Percentiles rank a stretch among this genome's conserved stretches.
Conservation (phyloP, 2,329 filamentous ascomycete genomes). For the Lachnellula suecica region DNA sequence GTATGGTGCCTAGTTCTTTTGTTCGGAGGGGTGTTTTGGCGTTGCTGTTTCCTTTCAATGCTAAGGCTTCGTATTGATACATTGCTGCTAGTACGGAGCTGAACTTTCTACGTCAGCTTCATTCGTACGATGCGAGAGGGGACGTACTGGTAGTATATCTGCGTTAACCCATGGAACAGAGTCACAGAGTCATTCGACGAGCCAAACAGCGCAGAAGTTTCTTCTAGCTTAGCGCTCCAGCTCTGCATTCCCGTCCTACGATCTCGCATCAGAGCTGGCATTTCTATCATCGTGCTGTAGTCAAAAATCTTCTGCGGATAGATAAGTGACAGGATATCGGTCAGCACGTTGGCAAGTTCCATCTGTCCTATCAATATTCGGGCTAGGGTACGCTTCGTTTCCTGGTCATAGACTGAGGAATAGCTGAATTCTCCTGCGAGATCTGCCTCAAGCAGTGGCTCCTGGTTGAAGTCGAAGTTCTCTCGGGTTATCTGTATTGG, state of each 20-base stretch:
- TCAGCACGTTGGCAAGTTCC: slow-evolving; percentile 11
- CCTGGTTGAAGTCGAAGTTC: slow-evolving; percentile 44
- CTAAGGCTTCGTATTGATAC: slow-evolving; percentile 6
- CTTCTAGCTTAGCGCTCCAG: background rate
- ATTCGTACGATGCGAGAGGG: background rate
- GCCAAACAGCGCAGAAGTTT: background rate
- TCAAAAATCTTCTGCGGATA: slow-evolving; percentile 8
- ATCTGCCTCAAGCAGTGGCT: slow-evolving; percentile 41
- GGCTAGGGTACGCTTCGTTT: slow-evolving; percentile 42
- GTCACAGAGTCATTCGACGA: slow-evolving; percentile 2
- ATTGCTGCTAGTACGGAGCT: slow-evolving; percentile 8
- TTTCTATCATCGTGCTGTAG: slow-evolving; percentile 2
- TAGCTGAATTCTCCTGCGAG: slow-evolving; percentile 44
- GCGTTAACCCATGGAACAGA: slow-evolving; percentile 4
- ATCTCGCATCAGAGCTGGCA: background rate
- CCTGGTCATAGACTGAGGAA: slow-evolving; percentile 45
- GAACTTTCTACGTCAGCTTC: background rate
- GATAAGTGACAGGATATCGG: slow-evolving; percentile 4
- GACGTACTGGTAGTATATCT: slow-evolving; percentile 7
- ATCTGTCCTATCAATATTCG: slow-evolving; percentile 7
- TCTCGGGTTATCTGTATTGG: slow-evolving; percentile 48
- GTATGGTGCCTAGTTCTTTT: slow-evolving; percentile 5
- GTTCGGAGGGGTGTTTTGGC: background rate
- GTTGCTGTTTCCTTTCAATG: background rate
- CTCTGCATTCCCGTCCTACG: background rate